A percentile compares a stretch with the other conserved stretches of the same genome.
phyloP scores from a whole-genome alignment of 1,139 yeast genomes.

The Scheffersomyces quercinus region DNA sequence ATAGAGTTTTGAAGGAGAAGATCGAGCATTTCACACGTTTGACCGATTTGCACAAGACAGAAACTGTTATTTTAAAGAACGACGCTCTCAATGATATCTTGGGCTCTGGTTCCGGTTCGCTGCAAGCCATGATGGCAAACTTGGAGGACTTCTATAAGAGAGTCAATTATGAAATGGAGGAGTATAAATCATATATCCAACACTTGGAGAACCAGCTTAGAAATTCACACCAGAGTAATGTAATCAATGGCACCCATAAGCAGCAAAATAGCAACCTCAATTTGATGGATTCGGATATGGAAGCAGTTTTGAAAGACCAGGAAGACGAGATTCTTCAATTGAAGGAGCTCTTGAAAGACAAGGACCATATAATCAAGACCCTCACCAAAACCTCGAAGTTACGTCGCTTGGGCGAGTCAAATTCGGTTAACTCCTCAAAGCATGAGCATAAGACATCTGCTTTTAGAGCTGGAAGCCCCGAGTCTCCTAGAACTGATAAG shows the following conservation, averaged over 20 bases:
- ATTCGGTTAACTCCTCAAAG: constrained; percentile 15
- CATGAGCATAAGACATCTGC: background rate
- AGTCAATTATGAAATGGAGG: constrained; percentile 55
- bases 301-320: constrained; percentile 51
- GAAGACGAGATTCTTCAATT: constrained; percentile 71
- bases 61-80: constrained; percentile 53
- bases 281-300: constrained; percentile 5
- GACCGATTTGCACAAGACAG: constrained; percentile 59
- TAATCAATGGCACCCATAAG: background rate
- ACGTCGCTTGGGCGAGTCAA: constrained; percentile 47
- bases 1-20: constrained; percentile 59
- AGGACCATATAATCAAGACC: constrained; percentile 78
- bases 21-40: constrained; percentile 69
- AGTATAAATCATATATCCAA: constrained; percentile 59
- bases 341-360: constrained; percentile 59
- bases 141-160: constrained; percentile 49
- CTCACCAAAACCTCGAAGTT: constrained; percentile 60
- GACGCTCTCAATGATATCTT: constrained; percentile 55
- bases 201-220: constrained; percentile 63
- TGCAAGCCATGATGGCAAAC: constrained; percentile 43
- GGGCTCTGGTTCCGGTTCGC: constrained; percentile 36
- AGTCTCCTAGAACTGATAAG: constrained; percentile 1
- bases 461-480: background rate
- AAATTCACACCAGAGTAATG: constrained; percentile 25
- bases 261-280: constrained; percentile 23